These are phyloP conservation scores for Rhodamnia argentea DNA, from an alignment of 345 rosid genomes.

Conservation along the genomic window DNA sequence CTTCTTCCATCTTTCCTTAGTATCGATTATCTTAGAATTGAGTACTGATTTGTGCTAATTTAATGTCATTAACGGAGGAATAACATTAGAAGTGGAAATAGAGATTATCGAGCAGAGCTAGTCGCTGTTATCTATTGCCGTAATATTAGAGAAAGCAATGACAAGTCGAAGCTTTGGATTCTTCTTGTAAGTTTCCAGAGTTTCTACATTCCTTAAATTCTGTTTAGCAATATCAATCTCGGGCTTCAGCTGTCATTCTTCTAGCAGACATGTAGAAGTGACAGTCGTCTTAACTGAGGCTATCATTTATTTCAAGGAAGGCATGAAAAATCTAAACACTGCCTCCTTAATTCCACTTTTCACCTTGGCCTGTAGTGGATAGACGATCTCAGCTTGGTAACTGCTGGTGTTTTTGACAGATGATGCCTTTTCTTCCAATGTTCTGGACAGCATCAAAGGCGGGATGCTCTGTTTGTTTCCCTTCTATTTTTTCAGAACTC, in stretches of 20 bases:
- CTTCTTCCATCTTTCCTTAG: neutral
- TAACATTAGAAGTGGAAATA: slow-evolving; percentile 41
- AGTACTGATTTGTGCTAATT: neutral
- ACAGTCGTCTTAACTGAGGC: no score
- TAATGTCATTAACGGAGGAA: slow-evolving; percentile 29
- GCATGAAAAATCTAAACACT: neutral
- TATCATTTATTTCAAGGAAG: no score
- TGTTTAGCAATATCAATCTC: neutral
- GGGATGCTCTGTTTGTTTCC: neutral
- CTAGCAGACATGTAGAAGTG: no score
- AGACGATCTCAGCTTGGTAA: slow-evolving; percentile 41
- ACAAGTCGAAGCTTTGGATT: slow-evolving; percentile 60
- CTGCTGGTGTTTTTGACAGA: slow-evolving; percentile 79
- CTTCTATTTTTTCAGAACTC: neutral
- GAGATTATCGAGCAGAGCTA: slow-evolving; percentile 55
- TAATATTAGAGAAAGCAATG: slow-evolving; percentile 29
- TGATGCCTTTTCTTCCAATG: slow-evolving; percentile 99
- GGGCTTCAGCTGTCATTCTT: no score
- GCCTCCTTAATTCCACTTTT: neutral
- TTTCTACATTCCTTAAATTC: neutral
- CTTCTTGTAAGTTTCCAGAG: slow-evolving; percentile 58
- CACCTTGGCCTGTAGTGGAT: slow-evolving; percentile 13
- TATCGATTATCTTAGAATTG: neutral
- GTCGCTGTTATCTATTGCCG: slow-evolving; percentile 54
- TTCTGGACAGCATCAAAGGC: slow-evolving; percentile 95